phyloP scores from a whole-genome alignment of 805 yeast species.

The Ogataea pilisensis region DNA sequence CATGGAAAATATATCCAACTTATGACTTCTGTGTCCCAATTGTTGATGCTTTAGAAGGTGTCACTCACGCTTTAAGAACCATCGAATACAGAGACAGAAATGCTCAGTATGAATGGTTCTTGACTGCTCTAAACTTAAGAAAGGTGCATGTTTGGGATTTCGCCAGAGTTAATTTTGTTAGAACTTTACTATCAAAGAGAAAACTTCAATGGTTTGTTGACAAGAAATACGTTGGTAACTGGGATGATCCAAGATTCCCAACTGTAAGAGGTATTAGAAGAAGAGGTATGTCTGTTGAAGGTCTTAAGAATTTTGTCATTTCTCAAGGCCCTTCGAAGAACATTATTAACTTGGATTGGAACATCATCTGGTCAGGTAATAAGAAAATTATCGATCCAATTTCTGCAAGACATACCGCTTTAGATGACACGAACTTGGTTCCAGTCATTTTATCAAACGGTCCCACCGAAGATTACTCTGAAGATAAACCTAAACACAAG shows the following conservation, averaged over 20 bases:
- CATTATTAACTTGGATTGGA: conserved; percentile 97
- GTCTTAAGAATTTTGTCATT: conserved; percentile 86
- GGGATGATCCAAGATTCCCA: conserved; percentile 99
- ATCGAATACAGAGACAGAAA: conserved; percentile 98
- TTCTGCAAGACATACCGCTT: conserved; percentile 93
- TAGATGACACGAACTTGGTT: conserved; percentile 61
- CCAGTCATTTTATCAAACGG: conserved; percentile 63
- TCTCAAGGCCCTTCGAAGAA: conserved; percentile 98
- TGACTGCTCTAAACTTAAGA: conserved; percentile 74
- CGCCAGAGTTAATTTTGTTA: conserved; percentile 92
- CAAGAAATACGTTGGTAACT: conserved; percentile 76
- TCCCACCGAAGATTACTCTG: conserved; percentile 57
- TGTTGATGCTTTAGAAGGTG: conserved; percentile 94
- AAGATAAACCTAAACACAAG: conserved; percentile 88
- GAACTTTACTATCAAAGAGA: conserved; percentile 94
- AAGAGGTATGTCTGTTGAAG: conserved; percentile 99
- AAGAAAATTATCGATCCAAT: conserved; percentile 95
- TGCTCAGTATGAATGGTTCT: conserved; percentile 97
- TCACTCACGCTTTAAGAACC: conserved; percentile 96
- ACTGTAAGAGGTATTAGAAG: conserved; percentile 99
- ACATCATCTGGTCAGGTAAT: conserved; percentile 94
- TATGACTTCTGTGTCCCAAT: conserved; percentile 98
- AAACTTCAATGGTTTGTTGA: conserved; percentile 99
- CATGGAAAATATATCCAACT: conserved; percentile 97
- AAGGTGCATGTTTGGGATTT: conserved; percentile 98